Evolutionary conservation across 1,284 basidiomycete genomes (phyloP).

Genomic region (Microbotryum violaceum): DNA sequence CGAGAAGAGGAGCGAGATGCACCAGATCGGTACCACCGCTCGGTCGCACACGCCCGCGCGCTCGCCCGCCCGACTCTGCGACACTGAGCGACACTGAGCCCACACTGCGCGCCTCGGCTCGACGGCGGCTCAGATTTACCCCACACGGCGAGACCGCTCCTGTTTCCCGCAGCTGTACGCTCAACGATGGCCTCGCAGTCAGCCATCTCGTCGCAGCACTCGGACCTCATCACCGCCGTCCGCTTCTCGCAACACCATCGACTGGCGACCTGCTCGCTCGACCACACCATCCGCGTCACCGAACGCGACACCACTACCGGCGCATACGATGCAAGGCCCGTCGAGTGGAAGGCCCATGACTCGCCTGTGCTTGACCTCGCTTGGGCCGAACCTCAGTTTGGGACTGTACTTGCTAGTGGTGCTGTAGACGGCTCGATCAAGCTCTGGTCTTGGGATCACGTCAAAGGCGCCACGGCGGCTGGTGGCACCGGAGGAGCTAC

Average conservation of each 20-base stretch:
- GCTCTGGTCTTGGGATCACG: constrained; percentile 53
- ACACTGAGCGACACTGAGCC: too few species aligned
- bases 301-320: constrained; percentile 15
- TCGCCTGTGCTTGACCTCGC: constrained; percentile 71
- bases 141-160: too few species aligned
- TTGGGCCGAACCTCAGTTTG: constrained; percentile 86
- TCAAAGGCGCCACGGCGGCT: neutral
- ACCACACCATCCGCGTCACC: constrained; percentile 54
- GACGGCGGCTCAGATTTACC: too few species aligned
- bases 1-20: neutral
- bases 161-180: too few species aligned
- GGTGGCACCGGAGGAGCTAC: neutral
- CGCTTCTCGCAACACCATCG: constrained; percentile 78
- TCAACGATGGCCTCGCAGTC: too few species aligned
- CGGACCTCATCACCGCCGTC: constrained; percentile 70
- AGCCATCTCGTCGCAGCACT: constrained; percentile 63
- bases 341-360: constrained; percentile 64
- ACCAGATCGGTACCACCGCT: neutral
- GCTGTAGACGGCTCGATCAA: constrained; percentile 83
- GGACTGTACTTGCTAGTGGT: constrained; percentile 69
- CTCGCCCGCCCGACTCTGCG: too few species aligned
- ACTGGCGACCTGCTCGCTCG: constrained; percentile 65
- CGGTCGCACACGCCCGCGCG: neutral
- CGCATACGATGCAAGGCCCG: constrained; percentile 16
- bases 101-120: too few species aligned